Conservation (phyloP, 768 basidiomycete genomes). For the Trametes cinnabarina region DNA sequence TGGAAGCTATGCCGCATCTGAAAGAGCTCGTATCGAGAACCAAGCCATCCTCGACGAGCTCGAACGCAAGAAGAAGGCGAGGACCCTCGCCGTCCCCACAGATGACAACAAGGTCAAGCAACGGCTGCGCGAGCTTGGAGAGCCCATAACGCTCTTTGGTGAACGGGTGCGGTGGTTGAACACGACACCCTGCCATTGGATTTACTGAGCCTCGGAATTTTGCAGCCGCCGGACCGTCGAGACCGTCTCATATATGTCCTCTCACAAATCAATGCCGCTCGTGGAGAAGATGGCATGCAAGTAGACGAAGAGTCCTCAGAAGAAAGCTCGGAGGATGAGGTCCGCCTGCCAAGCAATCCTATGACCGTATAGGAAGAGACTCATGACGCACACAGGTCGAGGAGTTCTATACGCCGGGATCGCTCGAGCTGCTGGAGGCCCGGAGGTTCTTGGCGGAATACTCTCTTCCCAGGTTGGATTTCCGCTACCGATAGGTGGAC, state of each 20-base stretch:
- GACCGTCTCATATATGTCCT: constrained; percentile 94
- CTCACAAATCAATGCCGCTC: constrained; percentile 88
- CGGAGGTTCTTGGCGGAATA: constrained; percentile 87
- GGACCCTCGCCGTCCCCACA: constrained; percentile 92
- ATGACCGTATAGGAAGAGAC: not conserved
- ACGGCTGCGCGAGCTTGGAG: constrained; percentile 86
- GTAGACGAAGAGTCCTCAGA: constrained; percentile 68
- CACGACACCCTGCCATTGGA: not conserved
- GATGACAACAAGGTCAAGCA: constrained; percentile 93
- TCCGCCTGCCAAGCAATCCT: constrained; percentile 27
- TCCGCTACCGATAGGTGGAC: constrained; percentile 50
- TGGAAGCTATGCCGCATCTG: constrained; percentile 70
- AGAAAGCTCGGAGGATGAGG: constrained; percentile 78
- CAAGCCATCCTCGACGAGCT: constrained; percentile 90
- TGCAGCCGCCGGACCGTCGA: constrained; percentile 88
- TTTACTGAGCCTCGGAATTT: constrained; percentile 10
- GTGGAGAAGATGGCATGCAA: constrained; percentile 76
- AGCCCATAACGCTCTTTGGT: constrained; percentile 96
- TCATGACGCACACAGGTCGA: constrained; percentile 57
- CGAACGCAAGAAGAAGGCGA: constrained; percentile 95
- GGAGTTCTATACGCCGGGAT: constrained; percentile 94
- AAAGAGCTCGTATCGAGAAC: constrained; percentile 76
- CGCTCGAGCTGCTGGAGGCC: constrained; percentile 81
- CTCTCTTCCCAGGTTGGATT: constrained; percentile 91
- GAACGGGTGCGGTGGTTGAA: constrained; percentile 67